These are phyloP conservation scores for Bruguiera sexangula DNA, from an alignment of 345 rosid genomes.

Conservation along the genomic window DNA sequence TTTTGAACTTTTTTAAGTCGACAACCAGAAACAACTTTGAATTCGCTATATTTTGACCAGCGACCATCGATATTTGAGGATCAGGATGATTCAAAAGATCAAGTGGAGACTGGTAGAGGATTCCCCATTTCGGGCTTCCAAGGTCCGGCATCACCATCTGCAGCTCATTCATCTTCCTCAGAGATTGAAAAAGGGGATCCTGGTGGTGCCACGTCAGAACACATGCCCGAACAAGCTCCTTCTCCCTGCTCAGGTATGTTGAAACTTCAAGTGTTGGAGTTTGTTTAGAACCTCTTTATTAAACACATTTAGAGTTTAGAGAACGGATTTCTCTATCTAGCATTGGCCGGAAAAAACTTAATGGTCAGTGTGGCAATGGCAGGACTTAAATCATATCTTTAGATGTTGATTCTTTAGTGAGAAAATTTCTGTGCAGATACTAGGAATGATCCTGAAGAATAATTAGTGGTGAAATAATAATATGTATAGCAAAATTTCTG, in stretches of 20 bases:
- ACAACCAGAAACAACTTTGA: slow-evolving; percentile 68
- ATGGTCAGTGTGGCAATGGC: no score
- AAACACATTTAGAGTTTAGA: no score
- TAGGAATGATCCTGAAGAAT: no score
- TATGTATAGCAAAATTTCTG: no score
- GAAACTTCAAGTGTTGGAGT: no score
- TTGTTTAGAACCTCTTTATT: not conserved
- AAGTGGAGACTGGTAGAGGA: slow-evolving; percentile 37
- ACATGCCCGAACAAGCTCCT: slow-evolving; percentile 59
- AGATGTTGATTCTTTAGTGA: no score
- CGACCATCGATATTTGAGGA: slow-evolving; percentile 66
- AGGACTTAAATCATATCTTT: no score
- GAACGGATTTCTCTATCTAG: not conserved
- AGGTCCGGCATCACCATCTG: slow-evolving; percentile 56
- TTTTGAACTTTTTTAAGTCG: slow-evolving; percentile 66
- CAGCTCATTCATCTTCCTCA: slow-evolving; percentile 60
- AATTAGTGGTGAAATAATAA: no score
- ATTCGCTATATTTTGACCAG: slow-evolving; percentile 76
- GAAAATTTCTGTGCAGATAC: no score
- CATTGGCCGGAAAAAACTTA: not conserved
- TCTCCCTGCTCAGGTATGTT: slow-evolving; percentile 82
- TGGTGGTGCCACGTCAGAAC: slow-evolving; percentile 48
- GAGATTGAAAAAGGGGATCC: slow-evolving; percentile 46
- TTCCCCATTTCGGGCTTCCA: slow-evolving; percentile 52
- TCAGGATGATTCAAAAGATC: slow-evolving; percentile 50